Conservation (phyloP, 208 protist species). For the Trypanosoma vivax region DNA sequence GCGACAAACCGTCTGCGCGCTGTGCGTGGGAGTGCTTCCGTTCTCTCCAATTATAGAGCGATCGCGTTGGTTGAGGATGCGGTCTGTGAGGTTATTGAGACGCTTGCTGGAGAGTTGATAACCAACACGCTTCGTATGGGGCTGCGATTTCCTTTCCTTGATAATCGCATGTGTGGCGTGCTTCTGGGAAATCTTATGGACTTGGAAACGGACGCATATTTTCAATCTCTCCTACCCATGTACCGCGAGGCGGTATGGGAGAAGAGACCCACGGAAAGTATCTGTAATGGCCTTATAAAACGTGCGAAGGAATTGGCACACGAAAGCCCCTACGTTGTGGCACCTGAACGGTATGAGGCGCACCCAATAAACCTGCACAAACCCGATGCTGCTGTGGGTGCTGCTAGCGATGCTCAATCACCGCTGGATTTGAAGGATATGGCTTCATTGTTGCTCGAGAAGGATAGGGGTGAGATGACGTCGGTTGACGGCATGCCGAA, state of each 20-base stretch:
- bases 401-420: neutral
- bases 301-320: conserved; percentile 1
- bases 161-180: conserved; percentile 27
- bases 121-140: conserved; percentile 17
- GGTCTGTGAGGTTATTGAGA: conserved; percentile 11
- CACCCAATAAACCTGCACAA: neutral
- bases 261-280: conserved; percentile 3
- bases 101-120: conserved; percentile 19
- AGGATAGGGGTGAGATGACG: no score
- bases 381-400: neutral
- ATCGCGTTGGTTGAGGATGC: conserved; percentile 16
- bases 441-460: no score
- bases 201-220: conserved; percentile 35
- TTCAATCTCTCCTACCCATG: conserved; percentile 23
- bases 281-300: conserved; percentile 8
- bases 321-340: conserved; percentile 7
- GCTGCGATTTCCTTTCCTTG: conserved; percentile 27
- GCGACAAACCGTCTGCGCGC: conserved; percentile 19
- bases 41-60: conserved; percentile 2
- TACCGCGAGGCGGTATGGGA: neutral
- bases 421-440: neutral
- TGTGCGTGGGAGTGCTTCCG: conserved; percentile 13
- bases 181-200: conserved; percentile 29
- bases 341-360: neutral
- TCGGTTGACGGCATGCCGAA: no score